Percentiles rank a stretch among this genome's conserved stretches.
These are phyloP conservation scores for Fusarium sacchari DNA, from an alignment of 2,329 filamentous ascomycete genomes.

Conservation along the genomic window DNA sequence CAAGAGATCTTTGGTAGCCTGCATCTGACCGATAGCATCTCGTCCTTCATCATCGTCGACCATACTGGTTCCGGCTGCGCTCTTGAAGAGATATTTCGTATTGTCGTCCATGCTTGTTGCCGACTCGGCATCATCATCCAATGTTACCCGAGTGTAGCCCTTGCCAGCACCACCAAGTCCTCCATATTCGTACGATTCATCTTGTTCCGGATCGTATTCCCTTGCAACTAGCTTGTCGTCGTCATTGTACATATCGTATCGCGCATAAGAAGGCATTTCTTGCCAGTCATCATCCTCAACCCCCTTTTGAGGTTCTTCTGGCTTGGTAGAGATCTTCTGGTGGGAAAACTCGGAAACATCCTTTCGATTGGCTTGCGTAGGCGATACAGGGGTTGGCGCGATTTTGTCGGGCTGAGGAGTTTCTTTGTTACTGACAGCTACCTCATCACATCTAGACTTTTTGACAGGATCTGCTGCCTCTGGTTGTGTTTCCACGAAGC, in stretches of 20 bases:
- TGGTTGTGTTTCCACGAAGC: background rate
- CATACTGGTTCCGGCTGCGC: constrained; percentile 67
- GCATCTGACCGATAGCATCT: constrained; percentile 88
- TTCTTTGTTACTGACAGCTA: constrained; percentile 14
- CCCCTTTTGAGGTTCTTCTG: constrained; percentile 62
- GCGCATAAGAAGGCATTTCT: constrained; percentile 91
- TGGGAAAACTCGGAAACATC: constrained; percentile 89
- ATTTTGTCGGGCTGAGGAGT: constrained; percentile 15
- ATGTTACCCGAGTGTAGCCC: constrained; percentile 93
- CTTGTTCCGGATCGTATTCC: constrained; percentile 80
- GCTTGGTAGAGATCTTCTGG: constrained; percentile 74
- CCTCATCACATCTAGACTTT: constrained; percentile 13
- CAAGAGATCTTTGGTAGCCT: constrained; percentile 93
- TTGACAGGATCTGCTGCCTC: background rate
- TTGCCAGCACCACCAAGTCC: constrained; percentile 89
- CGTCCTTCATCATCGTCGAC: constrained; percentile 82
- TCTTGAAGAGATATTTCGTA: constrained; percentile 93
- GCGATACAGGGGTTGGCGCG: constrained; percentile 21
- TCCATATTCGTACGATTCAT: constrained; percentile 73
- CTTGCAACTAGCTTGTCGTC: constrained; percentile 86
- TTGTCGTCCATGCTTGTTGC: constrained; percentile 97
- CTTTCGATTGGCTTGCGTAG: constrained; percentile 33
- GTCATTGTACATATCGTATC: constrained; percentile 96
- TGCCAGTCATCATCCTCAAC: constrained; percentile 80
- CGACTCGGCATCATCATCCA: constrained; percentile 94